Conservation (phyloP, 495 filamentous ascomycete genomes). For the Neurospora africana region DNA sequence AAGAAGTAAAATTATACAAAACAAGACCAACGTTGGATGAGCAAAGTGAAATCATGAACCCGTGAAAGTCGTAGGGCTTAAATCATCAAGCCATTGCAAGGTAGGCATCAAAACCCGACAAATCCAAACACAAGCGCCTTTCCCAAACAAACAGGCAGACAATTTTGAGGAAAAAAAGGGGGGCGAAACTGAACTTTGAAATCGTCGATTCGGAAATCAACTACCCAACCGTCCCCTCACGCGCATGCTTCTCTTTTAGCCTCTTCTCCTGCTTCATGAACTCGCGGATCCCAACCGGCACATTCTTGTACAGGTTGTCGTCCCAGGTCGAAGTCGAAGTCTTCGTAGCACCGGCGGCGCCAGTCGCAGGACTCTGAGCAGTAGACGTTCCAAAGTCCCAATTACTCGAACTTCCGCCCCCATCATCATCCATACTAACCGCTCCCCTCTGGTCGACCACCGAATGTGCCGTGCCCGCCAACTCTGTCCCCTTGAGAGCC, state of each 20-base stretch:
- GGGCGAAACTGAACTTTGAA: neutral
- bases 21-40: neutral
- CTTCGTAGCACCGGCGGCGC: too few species aligned
- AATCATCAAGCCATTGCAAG: neutral
- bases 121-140: neutral
- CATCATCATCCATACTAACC: slow-evolving; percentile 70
- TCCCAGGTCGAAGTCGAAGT: slow-evolving; percentile 21
- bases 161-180: neutral
- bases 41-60: neutral
- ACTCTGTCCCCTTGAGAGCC: neutral
- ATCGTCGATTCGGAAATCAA: slow-evolving; percentile 4
- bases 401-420: slow-evolving; percentile 59
- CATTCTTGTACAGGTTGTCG: slow-evolving; percentile 61
- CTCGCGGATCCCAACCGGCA: slow-evolving; percentile 88
- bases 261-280: slow-evolving; percentile 97
- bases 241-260: slow-evolving; percentile 61
- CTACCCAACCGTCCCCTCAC: slow-evolving; percentile 32
- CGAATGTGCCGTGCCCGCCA: neutral
- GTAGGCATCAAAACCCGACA: neutral
- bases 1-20: neutral
- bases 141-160: neutral
- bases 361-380: too few species aligned
- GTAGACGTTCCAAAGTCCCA: slow-evolving; percentile 39
- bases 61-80: neutral
- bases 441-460: slow-evolving; percentile 12